Evolutionary conservation across 2,329 filamentous ascomycete genomes (phyloP).

Genomic region (Nannizziopsis barbatae): DNA sequence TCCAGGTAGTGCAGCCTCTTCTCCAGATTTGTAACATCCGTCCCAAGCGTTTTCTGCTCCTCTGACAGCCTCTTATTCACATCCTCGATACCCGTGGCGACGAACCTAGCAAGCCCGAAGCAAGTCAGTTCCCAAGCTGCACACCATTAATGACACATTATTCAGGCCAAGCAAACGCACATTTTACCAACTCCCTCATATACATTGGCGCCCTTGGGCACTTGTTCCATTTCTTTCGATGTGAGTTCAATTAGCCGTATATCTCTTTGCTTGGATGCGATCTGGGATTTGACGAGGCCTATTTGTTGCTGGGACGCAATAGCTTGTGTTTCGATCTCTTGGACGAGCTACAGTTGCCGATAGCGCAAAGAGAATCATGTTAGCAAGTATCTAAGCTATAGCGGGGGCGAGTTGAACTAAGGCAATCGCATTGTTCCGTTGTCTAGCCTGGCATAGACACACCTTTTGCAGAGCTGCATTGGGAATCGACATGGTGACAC

Average conservation of each 20-base stretch:
- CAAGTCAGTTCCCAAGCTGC: not conserved
- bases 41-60: conserved; percentile 63
- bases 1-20: conserved; percentile 90
- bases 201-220: conserved; percentile 65
- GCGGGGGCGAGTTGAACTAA: conserved; percentile 3
- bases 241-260: conserved; percentile 81
- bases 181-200: conserved; percentile 98
- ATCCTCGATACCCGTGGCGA: conserved; percentile 59
- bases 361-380: not conserved
- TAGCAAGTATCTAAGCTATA: conserved; percentile 12
- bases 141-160: not conserved
- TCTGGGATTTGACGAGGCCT: conserved; percentile 69
- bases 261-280: conserved; percentile 75
- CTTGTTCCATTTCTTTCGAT: conserved; percentile 63
- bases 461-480: conserved; percentile 94
- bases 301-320: conserved; percentile 86
- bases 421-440: not conserved
- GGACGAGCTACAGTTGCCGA: conserved; percentile 55
- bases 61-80: conserved; percentile 64
- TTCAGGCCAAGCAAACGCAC: conserved; percentile 49
- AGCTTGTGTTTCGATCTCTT: conserved; percentile 88
- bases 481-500: conserved; percentile 70
- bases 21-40: conserved; percentile 67
- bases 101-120: conserved; percentile 58
- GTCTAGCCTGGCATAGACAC: conserved; percentile 8